Evolutionary conservation across 208 protist genomes (phyloP).

Genomic region (Trypanosoma grayi): DNA sequence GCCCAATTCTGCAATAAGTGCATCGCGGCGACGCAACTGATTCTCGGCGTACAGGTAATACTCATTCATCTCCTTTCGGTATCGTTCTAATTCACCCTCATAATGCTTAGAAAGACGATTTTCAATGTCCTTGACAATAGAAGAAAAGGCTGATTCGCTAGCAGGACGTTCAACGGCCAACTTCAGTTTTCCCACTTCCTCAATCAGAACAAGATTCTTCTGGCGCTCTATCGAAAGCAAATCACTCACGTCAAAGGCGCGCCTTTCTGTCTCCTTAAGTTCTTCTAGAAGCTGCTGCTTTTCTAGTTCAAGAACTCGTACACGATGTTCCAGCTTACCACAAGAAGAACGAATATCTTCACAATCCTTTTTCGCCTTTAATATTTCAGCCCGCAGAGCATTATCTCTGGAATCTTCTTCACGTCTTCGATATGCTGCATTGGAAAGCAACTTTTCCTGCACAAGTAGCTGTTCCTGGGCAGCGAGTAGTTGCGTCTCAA

Average conservation of each 20-base stretch:
- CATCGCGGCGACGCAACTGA: conserved; percentile 22
- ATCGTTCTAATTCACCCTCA: conserved; percentile 11
- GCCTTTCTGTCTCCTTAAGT: conserved; percentile 17
- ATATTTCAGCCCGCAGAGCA: not conserved
- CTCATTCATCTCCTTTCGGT: conserved; percentile 25
- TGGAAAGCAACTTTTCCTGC: not conserved
- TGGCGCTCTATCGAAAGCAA: conserved; percentile 13
- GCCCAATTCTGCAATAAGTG: conserved; percentile 21
- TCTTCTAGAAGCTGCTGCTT: conserved; percentile 26
- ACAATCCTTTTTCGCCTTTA: not conserved
- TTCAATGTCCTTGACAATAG: conserved; percentile 26
- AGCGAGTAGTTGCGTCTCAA: conserved; percentile 1
- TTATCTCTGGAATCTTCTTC: not conserved
- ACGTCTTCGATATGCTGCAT: not conserved
- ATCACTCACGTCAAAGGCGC: conserved; percentile 13
- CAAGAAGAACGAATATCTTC: conserved; percentile 1
- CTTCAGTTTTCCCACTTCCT: conserved; percentile 15
- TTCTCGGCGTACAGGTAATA: conserved; percentile 26
- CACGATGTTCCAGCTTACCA: conserved; percentile 9
- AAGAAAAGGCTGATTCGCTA: conserved; percentile 17
- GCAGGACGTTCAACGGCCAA: conserved; percentile 9
- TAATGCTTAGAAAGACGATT: conserved; percentile 16
- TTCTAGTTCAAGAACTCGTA: conserved; percentile 21
- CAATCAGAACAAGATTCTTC: conserved; percentile 12
- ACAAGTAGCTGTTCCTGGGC: not conserved